Evolutionary conservation across 352 stramenopile genomes (phyloP).

Genomic region (Phytophthora uliginosa): DNA sequence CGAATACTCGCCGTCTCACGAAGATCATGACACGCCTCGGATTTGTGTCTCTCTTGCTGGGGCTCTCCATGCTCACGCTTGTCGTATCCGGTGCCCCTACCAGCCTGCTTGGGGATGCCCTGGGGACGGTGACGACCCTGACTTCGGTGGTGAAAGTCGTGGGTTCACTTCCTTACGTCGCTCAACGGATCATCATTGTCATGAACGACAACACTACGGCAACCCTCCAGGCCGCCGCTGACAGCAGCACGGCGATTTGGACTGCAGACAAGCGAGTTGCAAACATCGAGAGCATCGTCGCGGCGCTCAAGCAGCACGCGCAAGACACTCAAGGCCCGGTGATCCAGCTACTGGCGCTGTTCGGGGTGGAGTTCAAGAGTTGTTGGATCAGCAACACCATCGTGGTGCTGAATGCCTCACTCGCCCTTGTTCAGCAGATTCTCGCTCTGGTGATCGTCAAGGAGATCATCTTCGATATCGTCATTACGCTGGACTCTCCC

Average conservation of each 20-base stretch:
- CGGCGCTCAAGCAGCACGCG: slow-evolving; percentile 27
- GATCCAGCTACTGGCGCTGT: slow-evolving; percentile 11
- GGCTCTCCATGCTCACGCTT: slow-evolving; percentile 3
- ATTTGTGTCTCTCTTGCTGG: slow-evolving; percentile 20
- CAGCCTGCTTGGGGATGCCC: slow-evolving; percentile 10
- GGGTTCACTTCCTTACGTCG: slow-evolving; percentile 4
- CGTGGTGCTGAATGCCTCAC: slow-evolving; percentile 36
- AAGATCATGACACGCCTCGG: slow-evolving; percentile 28
- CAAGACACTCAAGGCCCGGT: slow-evolving; percentile 17
- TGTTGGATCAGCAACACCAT: slow-evolving; percentile 60
- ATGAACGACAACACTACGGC: slow-evolving; percentile 18
- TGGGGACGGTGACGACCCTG: slow-evolving; percentile 9
- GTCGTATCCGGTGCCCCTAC: slow-evolving; percentile 16
- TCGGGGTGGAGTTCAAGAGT: slow-evolving; percentile 14
- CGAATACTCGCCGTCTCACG: background rate
- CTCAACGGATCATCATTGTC: slow-evolving; percentile 27
- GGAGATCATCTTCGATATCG: slow-evolving; percentile 38
- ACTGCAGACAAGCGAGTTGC: slow-evolving; percentile 18
- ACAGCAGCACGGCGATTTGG: slow-evolving; percentile 28
- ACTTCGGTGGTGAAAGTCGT: slow-evolving; percentile 31
- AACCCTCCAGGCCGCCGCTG: slow-evolving; percentile 9
- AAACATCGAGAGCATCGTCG: slow-evolving; percentile 34
- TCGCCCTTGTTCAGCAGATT: slow-evolving; percentile 31
- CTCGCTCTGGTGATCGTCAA: slow-evolving; percentile 29
- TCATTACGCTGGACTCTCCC: slow-evolving; percentile 25